Conservation (phyloP, 768 basidiomycete species). For the Tricholoma flavovirens region DNA sequence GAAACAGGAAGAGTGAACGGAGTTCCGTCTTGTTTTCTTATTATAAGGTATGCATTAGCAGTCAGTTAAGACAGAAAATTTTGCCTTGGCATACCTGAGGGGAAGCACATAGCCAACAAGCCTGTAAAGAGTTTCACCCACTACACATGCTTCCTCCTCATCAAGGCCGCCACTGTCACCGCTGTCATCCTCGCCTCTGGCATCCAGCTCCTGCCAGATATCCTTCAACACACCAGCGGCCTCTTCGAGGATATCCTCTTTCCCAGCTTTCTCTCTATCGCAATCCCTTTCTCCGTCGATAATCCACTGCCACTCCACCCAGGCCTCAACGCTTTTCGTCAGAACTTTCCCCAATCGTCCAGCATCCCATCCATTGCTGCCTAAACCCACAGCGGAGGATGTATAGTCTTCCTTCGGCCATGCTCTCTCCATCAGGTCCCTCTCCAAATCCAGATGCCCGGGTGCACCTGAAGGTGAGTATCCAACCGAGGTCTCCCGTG, state of each 20-base stretch:
- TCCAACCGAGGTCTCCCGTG: slow-evolving; percentile 42
- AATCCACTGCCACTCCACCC: slow-evolving; percentile 41
- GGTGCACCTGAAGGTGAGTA: slow-evolving; percentile 60
- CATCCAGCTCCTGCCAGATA: slow-evolving; percentile 67
- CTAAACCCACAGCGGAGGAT: slow-evolving; percentile 21
- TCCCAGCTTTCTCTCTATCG: slow-evolving; percentile 28
- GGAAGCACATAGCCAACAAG: slow-evolving; percentile 48
- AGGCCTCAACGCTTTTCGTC: slow-evolving; percentile 49
- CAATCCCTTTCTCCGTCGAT: slow-evolving; percentile 23
- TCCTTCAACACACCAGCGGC: slow-evolving; percentile 66
- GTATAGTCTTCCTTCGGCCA: slow-evolving; percentile 62
- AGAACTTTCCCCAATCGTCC: slow-evolving; percentile 50
- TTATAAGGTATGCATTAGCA: slow-evolving; percentile 2
- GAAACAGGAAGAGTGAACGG: slow-evolving; percentile 47
- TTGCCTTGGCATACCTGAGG: slow-evolving; percentile 1
- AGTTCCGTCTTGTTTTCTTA: slow-evolving; percentile 38
- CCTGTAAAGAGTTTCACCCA: slow-evolving; percentile 56
- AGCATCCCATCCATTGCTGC: slow-evolving; percentile 58
- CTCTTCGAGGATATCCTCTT: slow-evolving; percentile 62
- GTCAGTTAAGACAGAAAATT: neutral
- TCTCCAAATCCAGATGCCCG: slow-evolving; percentile 52
- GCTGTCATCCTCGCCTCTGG: slow-evolving; percentile 47
- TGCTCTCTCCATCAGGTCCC: slow-evolving; percentile 63
- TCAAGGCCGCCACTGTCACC: slow-evolving; percentile 35
- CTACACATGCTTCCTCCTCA: slow-evolving; percentile 61